Conservation (phyloP, 2,329 filamentous ascomycete genomes). For the Dactylellina haptotyla region DNA sequence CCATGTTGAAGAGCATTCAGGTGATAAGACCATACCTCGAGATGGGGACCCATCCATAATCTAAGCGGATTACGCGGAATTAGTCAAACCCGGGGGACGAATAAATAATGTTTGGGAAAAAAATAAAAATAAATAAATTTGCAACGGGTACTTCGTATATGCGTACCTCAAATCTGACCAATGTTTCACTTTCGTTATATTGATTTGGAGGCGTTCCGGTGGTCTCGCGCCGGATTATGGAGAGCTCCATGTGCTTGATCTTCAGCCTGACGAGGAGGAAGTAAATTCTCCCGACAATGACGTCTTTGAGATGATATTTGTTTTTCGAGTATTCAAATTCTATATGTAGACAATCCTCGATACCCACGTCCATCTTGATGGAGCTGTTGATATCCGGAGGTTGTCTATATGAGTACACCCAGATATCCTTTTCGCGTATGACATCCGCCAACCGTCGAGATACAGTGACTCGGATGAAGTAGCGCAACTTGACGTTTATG, state of each 20-base stretch:
- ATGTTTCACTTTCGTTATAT: slow-evolving; percentile 98
- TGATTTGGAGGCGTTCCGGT: slow-evolving; percentile 97
- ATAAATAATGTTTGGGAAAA: too few species aligned
- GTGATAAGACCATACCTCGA: slow-evolving; percentile 71
- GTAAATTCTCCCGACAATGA: slow-evolving; percentile 98
- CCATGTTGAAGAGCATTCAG: slow-evolving; percentile 39
- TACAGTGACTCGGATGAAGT: slow-evolving; percentile 97
- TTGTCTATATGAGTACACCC: slow-evolving; percentile 99
- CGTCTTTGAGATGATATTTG: slow-evolving; percentile 98
- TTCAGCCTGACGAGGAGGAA: slow-evolving; percentile 96
- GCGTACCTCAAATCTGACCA: slow-evolving; percentile 90
- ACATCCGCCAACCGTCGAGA: slow-evolving; percentile 97
- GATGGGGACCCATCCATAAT: slow-evolving; percentile 99
- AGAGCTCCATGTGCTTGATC: slow-evolving; percentile 99
- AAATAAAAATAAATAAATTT: too few species aligned
- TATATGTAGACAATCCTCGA: slow-evolving; percentile 98
- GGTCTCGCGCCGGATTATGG: slow-evolving; percentile 95
- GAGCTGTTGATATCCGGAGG: slow-evolving; percentile 97
- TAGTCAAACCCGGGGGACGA: slow-evolving; percentile 25
- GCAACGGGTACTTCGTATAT: too few species aligned
- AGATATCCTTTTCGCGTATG: slow-evolving; percentile 98
- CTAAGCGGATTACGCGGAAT: slow-evolving; percentile 62
- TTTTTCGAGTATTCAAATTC: slow-evolving; percentile 99
- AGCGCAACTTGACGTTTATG: slow-evolving; percentile 98
- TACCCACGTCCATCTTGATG: slow-evolving; percentile 99